Evolutionary conservation across 1,284 basidiomycete species (phyloP).

Genomic region (Ceratobasidium sp.): DNA sequence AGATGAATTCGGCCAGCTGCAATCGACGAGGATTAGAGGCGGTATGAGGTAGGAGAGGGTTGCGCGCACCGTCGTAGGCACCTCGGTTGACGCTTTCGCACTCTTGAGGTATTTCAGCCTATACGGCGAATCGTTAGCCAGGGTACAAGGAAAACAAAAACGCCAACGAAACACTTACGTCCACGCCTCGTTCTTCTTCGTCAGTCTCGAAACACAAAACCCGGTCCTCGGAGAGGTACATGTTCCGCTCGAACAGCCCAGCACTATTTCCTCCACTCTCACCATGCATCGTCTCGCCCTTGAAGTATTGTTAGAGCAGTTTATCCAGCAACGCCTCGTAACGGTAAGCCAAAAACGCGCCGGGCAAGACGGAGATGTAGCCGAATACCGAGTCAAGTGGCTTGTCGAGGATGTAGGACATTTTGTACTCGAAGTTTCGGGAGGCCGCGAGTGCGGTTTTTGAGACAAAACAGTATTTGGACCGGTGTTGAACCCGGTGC

Average conservation of each 20-base stretch:
- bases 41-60: neutral
- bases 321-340: constrained; percentile 60
- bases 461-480: constrained; percentile 93
- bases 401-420: constrained; percentile 94
- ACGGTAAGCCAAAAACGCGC: constrained; percentile 93
- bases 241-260: constrained; percentile 71
- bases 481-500: constrained; percentile 85
- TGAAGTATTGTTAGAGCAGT: constrained; percentile 24
- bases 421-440: constrained; percentile 94
- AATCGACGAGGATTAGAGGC: constrained; percentile 37
- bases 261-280: constrained; percentile 65
- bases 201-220: constrained; percentile 98
- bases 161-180: constrained; percentile 66
- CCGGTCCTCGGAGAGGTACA: constrained; percentile 84
- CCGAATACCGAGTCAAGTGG: constrained; percentile 93
- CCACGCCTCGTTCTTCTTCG: constrained; percentile 88
- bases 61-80: constrained; percentile 73
- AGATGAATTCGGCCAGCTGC: constrained; percentile 87
- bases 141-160: constrained; percentile 29
- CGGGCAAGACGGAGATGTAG: constrained; percentile 86
- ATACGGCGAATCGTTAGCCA: constrained; percentile 11
- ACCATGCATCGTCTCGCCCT: constrained; percentile 87
- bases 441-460: constrained; percentile 94
- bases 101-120: constrained; percentile 92
- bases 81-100: constrained; percentile 89